Base-by-base conservation (phyloP, 2,329 filamentous ascomycete species). In the Ophiostoma perfectum region DNA sequence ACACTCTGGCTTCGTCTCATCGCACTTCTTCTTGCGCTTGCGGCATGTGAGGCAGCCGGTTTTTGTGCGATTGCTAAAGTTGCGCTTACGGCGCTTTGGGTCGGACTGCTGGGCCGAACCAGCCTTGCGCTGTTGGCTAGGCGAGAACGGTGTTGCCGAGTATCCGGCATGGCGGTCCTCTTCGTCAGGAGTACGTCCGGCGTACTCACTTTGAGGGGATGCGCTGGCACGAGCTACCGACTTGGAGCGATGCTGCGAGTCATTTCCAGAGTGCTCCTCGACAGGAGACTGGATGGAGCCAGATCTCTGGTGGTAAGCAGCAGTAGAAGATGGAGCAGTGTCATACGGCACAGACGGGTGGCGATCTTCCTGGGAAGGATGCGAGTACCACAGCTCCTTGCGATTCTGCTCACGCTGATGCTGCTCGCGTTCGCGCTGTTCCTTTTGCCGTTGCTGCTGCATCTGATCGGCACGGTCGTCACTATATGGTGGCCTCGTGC, bases 1-100 rank as follows among this genome's bases (percentile, higher is more conserved):
- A 96, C 95, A 98, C 78, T 92, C 88, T 39, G 95, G 95, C 78
- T 96, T 96, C 67, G 86, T 86, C 81, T 98, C 95, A 76, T 98
- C 94, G 76, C 95, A 98, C 80, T 98, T 98, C 87, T 98, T 98
- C 84, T 98, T 98, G 70, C 94, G 86, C 76, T 87, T 87, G 70
- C 94, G 86, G 77, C 94, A 98, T 5, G 94, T 98, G 79, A 96
- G 87, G 77, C 94, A 98, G 44, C 93, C 93, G 9, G 93, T 97
- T 80, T 98, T 98, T 27, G 94, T 97, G 70, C 94, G 86, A 78
- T 97, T 97, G 80, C 92, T 96, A 75, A 97, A 98, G 75, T 92
- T 91, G 52, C 89, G 84, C 78, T 91, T 91, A 65, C 89, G 80
- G 77, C 90, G 90, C 78, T 90, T 90, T 4, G 84, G 81, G 72